Evolutionary conservation across 169 alveolate genomes (phyloP), one percentile per base, ranked within the genome.

Genomic region (Plasmodium yoelii): DNA sequence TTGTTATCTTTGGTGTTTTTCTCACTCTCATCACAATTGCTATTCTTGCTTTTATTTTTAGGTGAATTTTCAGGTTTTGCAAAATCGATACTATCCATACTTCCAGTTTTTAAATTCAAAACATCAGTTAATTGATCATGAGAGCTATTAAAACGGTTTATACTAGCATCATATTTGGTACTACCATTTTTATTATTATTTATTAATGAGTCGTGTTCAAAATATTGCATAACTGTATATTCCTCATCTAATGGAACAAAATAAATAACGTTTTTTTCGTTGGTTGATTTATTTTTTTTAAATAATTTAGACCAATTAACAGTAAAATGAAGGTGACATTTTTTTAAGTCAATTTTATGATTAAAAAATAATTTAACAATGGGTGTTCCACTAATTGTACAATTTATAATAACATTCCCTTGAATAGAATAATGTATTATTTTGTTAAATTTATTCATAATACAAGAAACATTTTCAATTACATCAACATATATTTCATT

Each of bases 401-500:
- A 53, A 42, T 55, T 46, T 9, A 84, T 67, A 34, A 8, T 0
- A 42, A 84, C 87, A 72, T 84, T 46, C 1, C 91, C 91, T 57
- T 69, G 67, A 26, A 84, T 18, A 10, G 42, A n/a, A 69, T 68
- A 84, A 72, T 69, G 68, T 18, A 84, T n/a, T 5, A 84, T 46
- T 28, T 26, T 46, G 26, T 69, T 69, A 60, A 42, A 22, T 28
- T 69, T 70, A 64, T 70, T 69, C 7, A 84, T 56, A 12, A 69
- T 73, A 61, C 86, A 84, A 57, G 57, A 34, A 7, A 84, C 87
- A 51, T 34, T 56, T 51, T 84, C 91, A 7, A 42, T 70, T 8
- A 84, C 22, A 47, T 84, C 91, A n/a, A 84, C 65, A 84, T 34
- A 84, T 42, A 84, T 84, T 26, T 69, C 73, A 59, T 84, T 69